Conservation (phyloP, 2,329 filamentous ascomycete genomes). For the Venturia effusa region DNA sequence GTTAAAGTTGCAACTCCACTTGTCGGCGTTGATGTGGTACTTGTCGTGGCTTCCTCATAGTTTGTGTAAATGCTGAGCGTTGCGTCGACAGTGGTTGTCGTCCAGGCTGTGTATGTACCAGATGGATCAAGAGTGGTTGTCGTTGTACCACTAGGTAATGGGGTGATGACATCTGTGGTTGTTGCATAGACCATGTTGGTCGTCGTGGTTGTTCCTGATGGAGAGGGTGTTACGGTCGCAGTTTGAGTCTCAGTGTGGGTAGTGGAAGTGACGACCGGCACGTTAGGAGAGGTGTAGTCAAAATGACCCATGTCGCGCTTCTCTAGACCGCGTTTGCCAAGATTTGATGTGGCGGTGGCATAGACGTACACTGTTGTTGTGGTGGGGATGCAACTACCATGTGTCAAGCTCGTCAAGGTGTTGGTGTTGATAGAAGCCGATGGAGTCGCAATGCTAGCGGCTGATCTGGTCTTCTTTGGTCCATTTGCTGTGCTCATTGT, state of each 20-base stretch:
- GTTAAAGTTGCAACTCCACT: not conserved
- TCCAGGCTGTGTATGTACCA: not conserved
- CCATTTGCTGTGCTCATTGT: not conserved
- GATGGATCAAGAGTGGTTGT: not conserved
- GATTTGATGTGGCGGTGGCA: not conserved
- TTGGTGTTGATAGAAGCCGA: not conserved
- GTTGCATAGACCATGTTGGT: not conserved
- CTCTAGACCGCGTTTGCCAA: not conserved
- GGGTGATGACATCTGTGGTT: not conserved
- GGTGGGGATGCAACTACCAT: not conserved
- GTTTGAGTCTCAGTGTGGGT: not conserved
- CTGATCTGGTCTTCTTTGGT: not conserved
- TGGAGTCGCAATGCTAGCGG: not conserved
- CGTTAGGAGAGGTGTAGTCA: not conserved
- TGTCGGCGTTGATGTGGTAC: not conserved
- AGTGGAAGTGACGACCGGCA: not conserved
- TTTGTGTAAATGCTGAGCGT: not conserved
- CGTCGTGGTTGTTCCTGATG: not conserved
- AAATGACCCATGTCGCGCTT: not conserved
- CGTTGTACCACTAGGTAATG: not conserved
- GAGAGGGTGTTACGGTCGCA: not conserved
- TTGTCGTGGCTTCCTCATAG: not conserved
- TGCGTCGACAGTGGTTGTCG: not conserved
- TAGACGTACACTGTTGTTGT: constrained; percentile 4
- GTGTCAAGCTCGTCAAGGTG: not conserved